These are phyloP conservation scores for Thuja plicata DNA, from an alignment of 83 land plant species.

Conservation along the genomic window DNA sequence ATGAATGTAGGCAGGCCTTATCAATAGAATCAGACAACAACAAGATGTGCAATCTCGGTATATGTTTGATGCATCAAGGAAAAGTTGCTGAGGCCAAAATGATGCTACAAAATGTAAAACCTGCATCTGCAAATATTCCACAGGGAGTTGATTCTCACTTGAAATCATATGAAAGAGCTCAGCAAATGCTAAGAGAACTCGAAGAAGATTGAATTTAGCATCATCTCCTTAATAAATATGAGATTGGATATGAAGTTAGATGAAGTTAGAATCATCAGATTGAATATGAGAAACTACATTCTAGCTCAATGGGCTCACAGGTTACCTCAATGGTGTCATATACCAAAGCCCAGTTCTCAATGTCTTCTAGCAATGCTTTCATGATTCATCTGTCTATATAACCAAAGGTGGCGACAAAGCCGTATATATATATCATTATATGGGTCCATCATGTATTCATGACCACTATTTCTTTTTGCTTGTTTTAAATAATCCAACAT, in stretches of 20 bases:
- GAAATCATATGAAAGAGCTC: slow-evolving; percentile 94
- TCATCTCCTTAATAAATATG: neutral
- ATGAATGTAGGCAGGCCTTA: slow-evolving; percentile 61
- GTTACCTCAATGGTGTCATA: neutral
- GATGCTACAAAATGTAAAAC: slow-evolving; percentile 71
- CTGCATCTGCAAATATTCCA: slow-evolving; percentile 60
- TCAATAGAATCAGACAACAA: slow-evolving; percentile 90
- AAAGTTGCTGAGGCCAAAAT: slow-evolving; percentile 81
- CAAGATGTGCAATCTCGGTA: slow-evolving; percentile 98
- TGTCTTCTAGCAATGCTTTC: slow-evolving; percentile 6
- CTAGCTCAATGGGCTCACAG: neutral
- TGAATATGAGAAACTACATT: neutral
- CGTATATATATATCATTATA: too few species aligned
- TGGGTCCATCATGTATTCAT: too few species aligned
- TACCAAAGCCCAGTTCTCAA: neutral
- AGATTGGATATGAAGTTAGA: too few species aligned
- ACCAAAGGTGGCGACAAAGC: too few species aligned
- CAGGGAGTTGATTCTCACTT: slow-evolving; percentile 90
- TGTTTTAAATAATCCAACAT: too few species aligned
- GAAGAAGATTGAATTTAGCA: slow-evolving; percentile 21
- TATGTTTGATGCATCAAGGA: slow-evolving; percentile 98
- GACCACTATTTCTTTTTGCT: too few species aligned
- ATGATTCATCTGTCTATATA: neutral
- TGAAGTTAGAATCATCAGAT: neutral
- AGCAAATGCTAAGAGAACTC: slow-evolving; percentile 90